Evolutionary conservation across 2,329 filamentous ascomycete species (phyloP), one percentile per base, ranked within the genome.

Genomic region (Diaporthe capsici): DNA sequence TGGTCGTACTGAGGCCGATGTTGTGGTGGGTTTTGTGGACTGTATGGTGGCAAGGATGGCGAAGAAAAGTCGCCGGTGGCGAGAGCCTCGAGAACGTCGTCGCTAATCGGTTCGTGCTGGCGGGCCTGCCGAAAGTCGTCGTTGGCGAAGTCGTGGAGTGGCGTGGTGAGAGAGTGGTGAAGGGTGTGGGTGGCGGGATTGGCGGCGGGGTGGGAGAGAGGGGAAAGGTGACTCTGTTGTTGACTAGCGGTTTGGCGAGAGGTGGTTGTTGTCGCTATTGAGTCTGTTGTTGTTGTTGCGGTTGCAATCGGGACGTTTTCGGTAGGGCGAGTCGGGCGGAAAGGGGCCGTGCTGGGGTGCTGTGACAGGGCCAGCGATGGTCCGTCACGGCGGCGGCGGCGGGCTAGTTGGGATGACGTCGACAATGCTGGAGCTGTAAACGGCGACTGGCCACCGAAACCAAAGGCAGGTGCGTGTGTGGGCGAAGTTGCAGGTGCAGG

Each of bases 61-160:
- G 81, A 82, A n/a, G 81, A 79, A 61, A 83, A 82, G 58, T 81
- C 75, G 44, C 76, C 77, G 22, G 74, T 77, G 55, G 76, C 79
- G 31, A 82, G 71, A 28, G 77, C 47, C 25, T 75, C 10, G 39
- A 82, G 57, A 20, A 73, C 70, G 60, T 82, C 79, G 77, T 82
- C 80, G 51, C 63, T 76, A 60, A 58, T 75, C 53, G 67, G 68
- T 22, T 77, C 68, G 47, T 47, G 49, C 22, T 25, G 57, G 37
- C 51, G 42, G 53, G 31, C 17, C 49, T 42, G 34, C 8, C 65
- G 44, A 22, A 22, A 15, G 6, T 63, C 20, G 65, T 17, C 28
- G 17, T 44, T 20, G 25, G 39, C 17, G n/a, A 10, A 51, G n/a
- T 51, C 37, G 71, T 20, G 42, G 31, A 68, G 37, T 34, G 61